These are phyloP conservation scores for Salvia sclarea DNA, from an alignment of 305 asterid genomes.

Conservation along the genomic window DNA sequence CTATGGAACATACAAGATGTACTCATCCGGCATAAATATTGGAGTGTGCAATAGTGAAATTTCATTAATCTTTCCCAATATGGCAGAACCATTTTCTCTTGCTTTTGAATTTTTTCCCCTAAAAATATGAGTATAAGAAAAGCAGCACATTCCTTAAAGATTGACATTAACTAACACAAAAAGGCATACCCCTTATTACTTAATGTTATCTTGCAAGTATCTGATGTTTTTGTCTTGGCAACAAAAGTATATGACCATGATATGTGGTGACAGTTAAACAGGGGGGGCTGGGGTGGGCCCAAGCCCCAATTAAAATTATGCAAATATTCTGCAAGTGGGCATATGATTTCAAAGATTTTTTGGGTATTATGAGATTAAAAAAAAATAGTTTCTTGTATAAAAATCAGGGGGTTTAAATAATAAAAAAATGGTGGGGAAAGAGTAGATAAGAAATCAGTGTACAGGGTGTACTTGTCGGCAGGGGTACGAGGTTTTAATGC, in stretches of 20 bases:
- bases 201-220: constrained; percentile 44
- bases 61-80: constrained; percentile 17
- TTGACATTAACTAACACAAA: constrained; percentile 31
- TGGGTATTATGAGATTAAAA: background rate
- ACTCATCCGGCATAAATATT: background rate
- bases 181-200: constrained; percentile 29
- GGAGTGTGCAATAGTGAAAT: background rate
- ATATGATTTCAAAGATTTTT: constrained; percentile 26
- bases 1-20: no score
- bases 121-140: background rate
- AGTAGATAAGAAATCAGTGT: constrained; percentile 43
- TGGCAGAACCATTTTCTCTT: background rate
- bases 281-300: constrained; percentile 15
- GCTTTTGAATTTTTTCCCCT: background rate
- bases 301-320: background rate
- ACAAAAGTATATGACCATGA: constrained; percentile 41
- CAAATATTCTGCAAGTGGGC: constrained; percentile 42
- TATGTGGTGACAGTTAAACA: constrained; percentile 24
- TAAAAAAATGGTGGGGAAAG: background rate
- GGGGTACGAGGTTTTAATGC: constrained; percentile 64
- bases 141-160: constrained; percentile 39
- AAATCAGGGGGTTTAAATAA: constrained; percentile 31
- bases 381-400: constrained; percentile 5
- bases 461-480: constrained; percentile 55
- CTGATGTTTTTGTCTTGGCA: constrained; percentile 38